Conservation (phyloP, 805 yeast species). For the Ogataea henricii region DNA sequence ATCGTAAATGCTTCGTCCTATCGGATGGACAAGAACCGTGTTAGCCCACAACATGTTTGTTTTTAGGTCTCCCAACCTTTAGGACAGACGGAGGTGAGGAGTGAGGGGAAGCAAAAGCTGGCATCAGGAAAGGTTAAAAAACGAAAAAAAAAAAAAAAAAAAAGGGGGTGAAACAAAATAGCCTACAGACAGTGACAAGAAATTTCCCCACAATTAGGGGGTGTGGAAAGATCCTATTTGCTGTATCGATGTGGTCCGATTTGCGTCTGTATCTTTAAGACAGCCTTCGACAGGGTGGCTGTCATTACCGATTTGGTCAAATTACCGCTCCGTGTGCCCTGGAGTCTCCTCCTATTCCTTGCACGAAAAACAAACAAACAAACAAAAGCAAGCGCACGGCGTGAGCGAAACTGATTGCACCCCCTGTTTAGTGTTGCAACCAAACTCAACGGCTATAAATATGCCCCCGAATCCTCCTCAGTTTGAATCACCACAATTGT, state of each 20-base stretch:
- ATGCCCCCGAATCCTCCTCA: not conserved
- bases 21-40: not conserved
- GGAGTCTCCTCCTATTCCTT: not conserved
- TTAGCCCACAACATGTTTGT: no score
- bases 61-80: no score
- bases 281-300: not conserved
- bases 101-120: not conserved
- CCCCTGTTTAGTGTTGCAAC: not conserved
- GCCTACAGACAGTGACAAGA: constrained; percentile 7
- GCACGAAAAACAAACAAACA: constrained; percentile 1
- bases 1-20: no score
- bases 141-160: not conserved
- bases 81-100: not conserved
- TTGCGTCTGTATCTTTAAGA: not conserved
- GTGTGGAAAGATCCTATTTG: constrained; percentile 3
- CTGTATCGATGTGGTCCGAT: not conserved
- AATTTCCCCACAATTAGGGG: constrained; percentile 7
- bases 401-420: not conserved
- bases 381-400: constrained; percentile 1
- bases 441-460: constrained; percentile 3
- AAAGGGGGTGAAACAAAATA: constrained; percentile 6
- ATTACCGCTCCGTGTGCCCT: not conserved
- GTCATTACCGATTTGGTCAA: constrained; percentile 1
- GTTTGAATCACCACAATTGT: not conserved
- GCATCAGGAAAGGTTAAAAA: not conserved